Percentiles rank a stretch among this genome's conserved stretches.
Conservation (phyloP, 2,329 filamentous ascomycete genomes). For the Orbilia quercus region DNA sequence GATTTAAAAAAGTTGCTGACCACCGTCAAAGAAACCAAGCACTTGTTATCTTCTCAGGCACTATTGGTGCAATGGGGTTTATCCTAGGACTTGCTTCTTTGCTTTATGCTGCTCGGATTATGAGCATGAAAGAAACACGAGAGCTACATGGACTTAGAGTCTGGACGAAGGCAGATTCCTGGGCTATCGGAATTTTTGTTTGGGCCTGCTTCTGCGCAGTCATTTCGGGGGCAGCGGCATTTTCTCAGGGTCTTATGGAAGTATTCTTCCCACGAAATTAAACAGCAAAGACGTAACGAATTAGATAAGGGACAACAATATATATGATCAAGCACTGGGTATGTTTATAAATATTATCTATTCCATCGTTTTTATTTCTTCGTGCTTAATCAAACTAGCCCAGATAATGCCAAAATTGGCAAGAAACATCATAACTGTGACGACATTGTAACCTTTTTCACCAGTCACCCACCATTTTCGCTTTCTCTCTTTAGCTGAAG, state of each 20-base stretch:
- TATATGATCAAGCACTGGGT: neutral
- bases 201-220: neutral
- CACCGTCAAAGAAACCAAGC: neutral
- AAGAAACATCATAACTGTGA: neutral
- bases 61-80: neutral
- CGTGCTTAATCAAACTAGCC: slow-evolving; percentile 3
- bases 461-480: neutral
- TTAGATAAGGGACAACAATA: neutral
- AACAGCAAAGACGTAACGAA: neutral
- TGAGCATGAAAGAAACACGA: neutral
- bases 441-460: slow-evolving; percentile 8
- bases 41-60: neutral
- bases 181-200: neutral
- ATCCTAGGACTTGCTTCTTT: neutral
- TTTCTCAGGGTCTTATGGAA: too few relatives aligned
- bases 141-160: neutral
- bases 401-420: slow-evolving; percentile 10
- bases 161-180: neutral
- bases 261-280: too few relatives aligned
- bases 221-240: too few relatives aligned
- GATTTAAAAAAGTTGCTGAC: neutral
- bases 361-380: slow-evolving; percentile 11
- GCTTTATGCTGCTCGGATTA: neutral
- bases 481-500: neutral
- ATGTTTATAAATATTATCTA: neutral